These are phyloP conservation scores for Stemphylium beticola DNA, from an alignment of 2,329 filamentous ascomycete genomes.

Conservation along the genomic window DNA sequence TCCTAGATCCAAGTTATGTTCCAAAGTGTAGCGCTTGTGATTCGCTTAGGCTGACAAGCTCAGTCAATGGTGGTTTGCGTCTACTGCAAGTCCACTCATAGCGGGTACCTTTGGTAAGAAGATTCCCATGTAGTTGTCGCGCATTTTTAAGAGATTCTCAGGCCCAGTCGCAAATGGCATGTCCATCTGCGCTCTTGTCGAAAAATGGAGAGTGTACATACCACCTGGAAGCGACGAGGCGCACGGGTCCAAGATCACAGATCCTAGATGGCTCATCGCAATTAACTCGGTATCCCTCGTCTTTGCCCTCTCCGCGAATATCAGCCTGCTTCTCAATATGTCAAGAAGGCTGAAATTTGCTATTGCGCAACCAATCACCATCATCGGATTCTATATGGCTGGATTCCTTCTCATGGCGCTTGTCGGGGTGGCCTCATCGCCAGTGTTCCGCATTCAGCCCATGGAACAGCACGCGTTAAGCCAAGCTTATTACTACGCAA, in stretches of 20 bases:
- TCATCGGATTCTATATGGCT: conserved; percentile 64
- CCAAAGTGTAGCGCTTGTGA: background rate
- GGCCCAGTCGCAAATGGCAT: conserved; percentile 62
- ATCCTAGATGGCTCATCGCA: conserved; percentile 62
- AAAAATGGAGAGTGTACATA: conserved; percentile 62
- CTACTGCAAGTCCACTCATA: conserved; percentile 63
- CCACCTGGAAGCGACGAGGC: conserved; percentile 54
- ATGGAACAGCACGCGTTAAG: conserved; percentile 56
- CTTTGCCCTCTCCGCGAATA: conserved; percentile 61
- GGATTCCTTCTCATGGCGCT: conserved; percentile 62
- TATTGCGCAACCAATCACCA: conserved; percentile 65
- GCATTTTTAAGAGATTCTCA: background rate
- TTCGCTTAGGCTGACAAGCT: conserved; percentile 10
- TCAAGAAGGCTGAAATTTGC: conserved; percentile 60
- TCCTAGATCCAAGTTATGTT: conserved; percentile 52
- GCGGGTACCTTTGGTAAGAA: conserved; percentile 57
- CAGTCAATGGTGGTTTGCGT: conserved; percentile 67
- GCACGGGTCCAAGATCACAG: conserved; percentile 55
- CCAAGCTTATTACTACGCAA: conserved; percentile 66
- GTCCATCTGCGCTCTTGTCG: conserved; percentile 61
- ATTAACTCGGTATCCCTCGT: conserved; percentile 63
- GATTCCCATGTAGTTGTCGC: background rate
- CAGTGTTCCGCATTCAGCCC: conserved; percentile 52
- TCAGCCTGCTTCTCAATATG: conserved; percentile 65
- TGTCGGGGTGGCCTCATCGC: conserved; percentile 55